These are phyloP conservation scores for Arthroderma sp. DNA, from an alignment of 2,329 filamentous ascomycete species.

Conservation along the genomic window DNA sequence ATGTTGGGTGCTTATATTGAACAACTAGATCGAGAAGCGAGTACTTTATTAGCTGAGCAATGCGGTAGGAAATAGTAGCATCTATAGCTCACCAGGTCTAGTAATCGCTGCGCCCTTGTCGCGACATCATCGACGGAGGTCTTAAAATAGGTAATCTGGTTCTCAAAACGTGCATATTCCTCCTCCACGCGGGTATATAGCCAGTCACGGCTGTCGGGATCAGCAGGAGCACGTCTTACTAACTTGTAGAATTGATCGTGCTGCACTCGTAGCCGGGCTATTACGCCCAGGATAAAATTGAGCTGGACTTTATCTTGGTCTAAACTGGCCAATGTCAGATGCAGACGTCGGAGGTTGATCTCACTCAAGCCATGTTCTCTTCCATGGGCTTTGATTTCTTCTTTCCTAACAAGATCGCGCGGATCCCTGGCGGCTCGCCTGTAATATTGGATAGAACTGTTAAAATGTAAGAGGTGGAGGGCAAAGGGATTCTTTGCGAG, in stretches of 20 bases:
- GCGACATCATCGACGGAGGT: slow-evolving; percentile 8
- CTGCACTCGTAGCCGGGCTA: slow-evolving; percentile 4
- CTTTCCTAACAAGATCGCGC: slow-evolving; percentile 6
- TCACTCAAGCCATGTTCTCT: slow-evolving; percentile 4
- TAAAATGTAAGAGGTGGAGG: slow-evolving; percentile 7
- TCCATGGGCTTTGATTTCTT: slow-evolving; percentile 7
- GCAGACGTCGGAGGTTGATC: slow-evolving; percentile 5
- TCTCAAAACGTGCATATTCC: slow-evolving; percentile 7
- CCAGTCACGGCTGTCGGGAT: slow-evolving; percentile 6
- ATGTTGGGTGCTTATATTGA: slow-evolving; percentile 6
- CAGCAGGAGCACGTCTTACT: slow-evolving; percentile 1
- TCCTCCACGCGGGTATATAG: slow-evolving; percentile 8
- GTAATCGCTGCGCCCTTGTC: slow-evolving; percentile 4
- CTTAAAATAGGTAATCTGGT: slow-evolving; percentile 9
- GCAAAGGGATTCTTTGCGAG: slow-evolving; percentile 5
- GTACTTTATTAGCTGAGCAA: neutral
- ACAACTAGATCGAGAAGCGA: neutral
- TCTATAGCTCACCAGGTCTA: slow-evolving; percentile 2
- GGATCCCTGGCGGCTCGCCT: slow-evolving; percentile 7
- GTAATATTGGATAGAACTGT: slow-evolving; percentile 7
- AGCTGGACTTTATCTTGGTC: slow-evolving; percentile 8
- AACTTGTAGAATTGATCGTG: slow-evolving; percentile 7
- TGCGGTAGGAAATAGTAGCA: neutral
- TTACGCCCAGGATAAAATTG: slow-evolving; percentile 8
- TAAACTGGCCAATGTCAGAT: slow-evolving; percentile 6